These are phyloP conservation scores for Apiotrichum laibachii DNA, from an alignment of 1,284 basidiomycete species.

Conservation along the genomic window DNA sequence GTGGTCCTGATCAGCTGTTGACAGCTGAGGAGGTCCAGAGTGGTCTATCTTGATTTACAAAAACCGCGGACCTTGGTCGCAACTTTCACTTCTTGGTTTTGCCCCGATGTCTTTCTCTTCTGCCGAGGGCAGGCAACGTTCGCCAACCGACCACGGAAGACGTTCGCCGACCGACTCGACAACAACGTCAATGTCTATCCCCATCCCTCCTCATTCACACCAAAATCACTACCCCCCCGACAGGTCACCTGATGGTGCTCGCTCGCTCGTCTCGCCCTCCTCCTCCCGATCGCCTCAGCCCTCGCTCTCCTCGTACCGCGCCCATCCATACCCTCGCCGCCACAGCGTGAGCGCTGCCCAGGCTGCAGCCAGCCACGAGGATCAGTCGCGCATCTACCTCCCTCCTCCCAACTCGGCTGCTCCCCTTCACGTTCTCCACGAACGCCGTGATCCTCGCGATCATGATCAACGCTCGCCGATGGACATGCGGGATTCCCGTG, in stretches of 20 bases:
- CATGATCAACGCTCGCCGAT: constrained; percentile 6
- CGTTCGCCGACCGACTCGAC: constrained; percentile 8
- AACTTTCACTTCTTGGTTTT: neutral
- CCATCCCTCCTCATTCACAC: constrained; percentile 10
- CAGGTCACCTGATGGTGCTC: constrained; percentile 5
- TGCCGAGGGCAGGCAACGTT: constrained; percentile 3
- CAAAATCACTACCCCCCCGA: constrained; percentile 1
- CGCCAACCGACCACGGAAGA: constrained; percentile 1
- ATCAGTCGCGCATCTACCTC: constrained; percentile 8
- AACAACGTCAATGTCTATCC: constrained; percentile 17
- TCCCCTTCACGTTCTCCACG: constrained; percentile 20
- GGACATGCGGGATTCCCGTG: constrained; percentile 9
- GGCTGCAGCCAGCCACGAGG: constrained; percentile 1
- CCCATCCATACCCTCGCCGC: constrained; percentile 16
- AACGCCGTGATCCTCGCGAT: constrained; percentile 9
- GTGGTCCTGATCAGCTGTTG: constrained; percentile 1
- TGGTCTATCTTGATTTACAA: neutral
- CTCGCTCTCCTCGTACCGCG: constrained; percentile 17
- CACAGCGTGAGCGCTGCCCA: constrained; percentile 7
- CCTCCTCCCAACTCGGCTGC: constrained; percentile 22
- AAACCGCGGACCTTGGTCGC: neutral
- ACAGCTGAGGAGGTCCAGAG: too few species aligned
- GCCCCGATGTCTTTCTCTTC: constrained; percentile 2
- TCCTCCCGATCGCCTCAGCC: constrained; percentile 14
- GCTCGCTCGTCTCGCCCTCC: constrained; percentile 9